A percentile compares a stretch with the other conserved stretches of the same genome.
These are phyloP conservation scores for Medicago truncatula DNA, from an alignment of 306 rosid species.

Conservation along the genomic window MtrunA17r5.0-ANR NC_053046.1:10367501-10368000, in stretches of 20 bases:
- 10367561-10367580: conserved; percentile 78
- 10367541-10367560: conserved; percentile 99
- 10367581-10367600: conserved; percentile 72
- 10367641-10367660: conserved; percentile 7
- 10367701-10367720: conserved; percentile 20
- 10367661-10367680: conserved; percentile 24
- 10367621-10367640: conserved; percentile 13
- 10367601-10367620: conserved; percentile 54
- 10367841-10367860: conserved; percentile 10
- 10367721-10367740: background rate
- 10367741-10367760: conserved; percentile 13
- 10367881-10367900: background rate
- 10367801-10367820: conserved; percentile 22
- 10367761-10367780: background rate
- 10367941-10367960: conserved; percentile 10
- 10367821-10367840: too few species aligned
- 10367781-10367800: conserved; percentile 1
- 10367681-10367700: conserved; percentile 22
- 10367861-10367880: conserved; percentile 12
- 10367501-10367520: conserved; percentile 69
- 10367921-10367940: conserved; percentile 21
- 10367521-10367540: conserved; percentile 93
- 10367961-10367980: conserved; percentile 4
- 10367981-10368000: conserved; percentile 25
- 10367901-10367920: conserved; percentile 8